These are phyloP conservation scores for Haberlea rhodopensis DNA, from an alignment of 257 asterid genomes.

Conservation along the genomic window DNA sequence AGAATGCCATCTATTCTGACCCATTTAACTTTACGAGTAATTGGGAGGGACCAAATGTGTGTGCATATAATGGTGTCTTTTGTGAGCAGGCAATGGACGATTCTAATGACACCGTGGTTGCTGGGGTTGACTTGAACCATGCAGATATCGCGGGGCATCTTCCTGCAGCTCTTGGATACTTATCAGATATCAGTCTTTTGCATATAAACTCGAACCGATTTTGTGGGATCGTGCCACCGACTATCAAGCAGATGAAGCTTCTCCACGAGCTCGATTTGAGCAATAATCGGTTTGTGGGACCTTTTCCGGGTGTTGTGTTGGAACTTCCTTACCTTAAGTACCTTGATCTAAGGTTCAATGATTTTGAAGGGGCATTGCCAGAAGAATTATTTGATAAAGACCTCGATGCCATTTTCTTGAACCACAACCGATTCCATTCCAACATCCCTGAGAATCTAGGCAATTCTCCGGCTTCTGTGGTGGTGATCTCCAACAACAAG, in stretches of 20 bases:
- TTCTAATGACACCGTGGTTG: conserved; percentile 56
- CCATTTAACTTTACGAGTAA: conserved; percentile 59
- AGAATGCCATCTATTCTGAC: conserved; percentile 68
- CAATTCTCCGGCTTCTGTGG: conserved; percentile 58
- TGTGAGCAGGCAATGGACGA: conserved; percentile 64
- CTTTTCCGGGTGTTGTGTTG: conserved; percentile 62
- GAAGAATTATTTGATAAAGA: conserved; percentile 41
- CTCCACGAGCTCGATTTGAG: conserved; percentile 75
- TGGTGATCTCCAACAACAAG: conserved; percentile 58
- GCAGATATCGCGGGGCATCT: conserved; percentile 88
- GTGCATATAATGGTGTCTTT: conserved; percentile 63
- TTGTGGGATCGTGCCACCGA: conserved; percentile 73
- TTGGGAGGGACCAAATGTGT: conserved; percentile 74
- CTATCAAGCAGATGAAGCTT: conserved; percentile 36
- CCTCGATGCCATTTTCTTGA: conserved; percentile 67
- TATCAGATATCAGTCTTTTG: conserved; percentile 62
- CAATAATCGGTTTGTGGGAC: conserved; percentile 85
- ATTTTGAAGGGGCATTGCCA: conserved; percentile 80
- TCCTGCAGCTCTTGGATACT: conserved; percentile 65
- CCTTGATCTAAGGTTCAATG: conserved; percentile 77
- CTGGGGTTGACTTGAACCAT: conserved; percentile 76
- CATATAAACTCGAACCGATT: conserved; percentile 82
- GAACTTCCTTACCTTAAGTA: conserved; percentile 53
- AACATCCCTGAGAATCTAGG: conserved; percentile 66
- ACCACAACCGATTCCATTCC: conserved; percentile 54